Percentiles rank a stretch among this genome's conserved stretches.
Evolutionary conservation across 768 basidiomycete species (phyloP).

Genomic region (Fomitopsis pulvina): DNA sequence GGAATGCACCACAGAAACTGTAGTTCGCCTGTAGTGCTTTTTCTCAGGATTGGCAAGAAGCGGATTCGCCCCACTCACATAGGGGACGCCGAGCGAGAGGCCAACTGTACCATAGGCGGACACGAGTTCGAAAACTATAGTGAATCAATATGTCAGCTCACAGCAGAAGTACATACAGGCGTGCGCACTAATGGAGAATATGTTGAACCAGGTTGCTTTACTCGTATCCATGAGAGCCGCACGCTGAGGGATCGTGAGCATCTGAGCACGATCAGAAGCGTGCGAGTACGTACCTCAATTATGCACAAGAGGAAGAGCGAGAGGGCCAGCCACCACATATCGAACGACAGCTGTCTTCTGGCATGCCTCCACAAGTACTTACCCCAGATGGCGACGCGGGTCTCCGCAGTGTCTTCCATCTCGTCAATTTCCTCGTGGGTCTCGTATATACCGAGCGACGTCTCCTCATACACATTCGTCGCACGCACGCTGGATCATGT

Average conservation of each 20-base stretch:
- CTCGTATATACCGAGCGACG: slow-evolving; percentile 40
- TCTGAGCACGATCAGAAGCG: background rate
- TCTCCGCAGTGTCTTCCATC: slow-evolving; percentile 18
- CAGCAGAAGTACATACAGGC: background rate
- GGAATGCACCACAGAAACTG: slow-evolving; percentile 73
- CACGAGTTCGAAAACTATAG: slow-evolving; percentile 85
- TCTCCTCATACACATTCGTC: slow-evolving; percentile 46
- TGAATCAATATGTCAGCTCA: background rate
- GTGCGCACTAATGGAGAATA: slow-evolving; percentile 67
- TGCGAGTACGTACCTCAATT: slow-evolving; percentile 58
- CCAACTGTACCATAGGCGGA: slow-evolving; percentile 89
- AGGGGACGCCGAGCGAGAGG: slow-evolving; percentile 74
- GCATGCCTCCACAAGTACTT: slow-evolving; percentile 34
- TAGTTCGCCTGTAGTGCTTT: slow-evolving; percentile 60
- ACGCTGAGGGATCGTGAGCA: slow-evolving; percentile 34
- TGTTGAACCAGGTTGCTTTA: slow-evolving; percentile 67
- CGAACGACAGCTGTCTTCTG: slow-evolving; percentile 50
- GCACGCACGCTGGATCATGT: slow-evolving; percentile 32
- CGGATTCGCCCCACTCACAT: slow-evolving; percentile 35
- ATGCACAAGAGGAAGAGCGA: slow-evolving; percentile 88
- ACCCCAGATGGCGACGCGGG: slow-evolving; percentile 30
- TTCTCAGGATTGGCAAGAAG: background rate
- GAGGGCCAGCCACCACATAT: slow-evolving; percentile 95
- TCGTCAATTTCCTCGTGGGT: slow-evolving; percentile 23
- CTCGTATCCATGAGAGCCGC: slow-evolving; percentile 46